Percentiles rank a stretch among this genome's conserved stretches.
phyloP scores from a whole-genome alignment of 1,139 yeast genomes.

The Zygosaccharomyces pseudobailii region DNA sequence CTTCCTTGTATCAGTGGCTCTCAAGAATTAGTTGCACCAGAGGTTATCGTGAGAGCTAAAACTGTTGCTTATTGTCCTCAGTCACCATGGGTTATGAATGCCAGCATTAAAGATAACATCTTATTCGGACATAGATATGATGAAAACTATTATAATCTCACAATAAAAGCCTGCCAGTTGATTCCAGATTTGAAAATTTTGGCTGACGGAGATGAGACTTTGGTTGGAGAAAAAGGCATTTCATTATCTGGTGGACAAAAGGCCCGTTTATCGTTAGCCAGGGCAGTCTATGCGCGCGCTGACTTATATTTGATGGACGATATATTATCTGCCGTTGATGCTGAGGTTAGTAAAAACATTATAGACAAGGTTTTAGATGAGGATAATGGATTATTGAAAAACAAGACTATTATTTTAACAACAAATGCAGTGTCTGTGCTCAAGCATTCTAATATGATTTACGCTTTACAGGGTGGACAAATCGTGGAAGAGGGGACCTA shows the following conservation, averaged over 20 bases:
- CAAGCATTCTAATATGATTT: conserved; percentile 58
- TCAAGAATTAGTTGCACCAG: conserved; percentile 34
- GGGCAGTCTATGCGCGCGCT: conserved; percentile 83
- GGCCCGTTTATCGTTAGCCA: conserved; percentile 78
- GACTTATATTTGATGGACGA: conserved; percentile 80
- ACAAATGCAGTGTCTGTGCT: conserved; percentile 77
- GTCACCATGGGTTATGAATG: conserved; percentile 78
- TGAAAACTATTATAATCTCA: conserved; percentile 59
- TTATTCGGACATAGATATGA: conserved; percentile 74
- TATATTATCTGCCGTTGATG: conserved; percentile 77
- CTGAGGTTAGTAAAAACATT: conserved; percentile 73
- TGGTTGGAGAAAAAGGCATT: conserved; percentile 88
- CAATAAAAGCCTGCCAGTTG: conserved; percentile 75
- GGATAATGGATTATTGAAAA: conserved; percentile 52
- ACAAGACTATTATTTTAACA: conserved; percentile 73
- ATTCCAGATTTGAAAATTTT: conserved; percentile 60
- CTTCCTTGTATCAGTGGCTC: conserved; percentile 41
- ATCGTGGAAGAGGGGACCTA: conserved; percentile 60
- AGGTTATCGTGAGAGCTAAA: conserved; percentile 50
- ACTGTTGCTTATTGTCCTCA: conserved; percentile 79
- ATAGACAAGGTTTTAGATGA: conserved; percentile 55
- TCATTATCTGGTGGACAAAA: conserved; percentile 89
- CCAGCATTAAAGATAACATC: conserved; percentile 67
- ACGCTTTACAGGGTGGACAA: conserved; percentile 55
- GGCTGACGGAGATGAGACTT: conserved; percentile 79